Base-by-base conservation (phyloP, 2,329 filamentous ascomycete genomes). In the Penicillium sp. region DNA sequence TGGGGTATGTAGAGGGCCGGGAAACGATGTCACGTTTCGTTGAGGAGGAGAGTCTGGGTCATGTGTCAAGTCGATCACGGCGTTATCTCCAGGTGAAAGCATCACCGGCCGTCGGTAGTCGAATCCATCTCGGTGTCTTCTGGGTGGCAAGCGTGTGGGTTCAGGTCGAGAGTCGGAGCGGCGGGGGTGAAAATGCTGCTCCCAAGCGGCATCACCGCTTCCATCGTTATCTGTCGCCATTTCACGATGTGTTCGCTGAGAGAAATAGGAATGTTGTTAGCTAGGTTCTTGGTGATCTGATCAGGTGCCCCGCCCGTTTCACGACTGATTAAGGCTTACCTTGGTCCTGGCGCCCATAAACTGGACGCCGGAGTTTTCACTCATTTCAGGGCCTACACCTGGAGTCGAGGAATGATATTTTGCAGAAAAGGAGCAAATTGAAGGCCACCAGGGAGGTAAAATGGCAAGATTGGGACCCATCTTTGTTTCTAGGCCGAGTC, bases 71-170 rank as follows among this genome's bases (percentile, higher is more conserved):
- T 81, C 78, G 34, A 81, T 80, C 16, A 52, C 50, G 9, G 79
- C 70, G 49, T 76, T 71, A 45, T 70, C 68, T 11, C 56, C 58
- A 23, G 64, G 52, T n/a, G 68, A 57, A n/a, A 63, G 74, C 4
- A 72, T 75, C 16, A 76, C 70, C 1, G 84, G 84, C 58, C 81
- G 75, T 57, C 83, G 75, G 60, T 76, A 82, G 60, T 86, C 84
- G 44, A 78, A 73, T 4, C 83, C 82, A 72, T 84, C 81, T n/a
- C 82, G 71, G 81, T 60, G 77, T 72, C 58, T 67, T 64, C 36
- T 46, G 43, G 65, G 67, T 66, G 72, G 71, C 61, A 72, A 60
- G 47, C 58, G 72, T 48, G 60, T 62, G 55, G 60, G 65, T 51
- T 57, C 69, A 53, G 54, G 55, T 21, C 31, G 40, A 43, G 60